Conservation (phyloP, 495 filamentous ascomycete species). For the Astrothelium subdiscretum region DNA sequence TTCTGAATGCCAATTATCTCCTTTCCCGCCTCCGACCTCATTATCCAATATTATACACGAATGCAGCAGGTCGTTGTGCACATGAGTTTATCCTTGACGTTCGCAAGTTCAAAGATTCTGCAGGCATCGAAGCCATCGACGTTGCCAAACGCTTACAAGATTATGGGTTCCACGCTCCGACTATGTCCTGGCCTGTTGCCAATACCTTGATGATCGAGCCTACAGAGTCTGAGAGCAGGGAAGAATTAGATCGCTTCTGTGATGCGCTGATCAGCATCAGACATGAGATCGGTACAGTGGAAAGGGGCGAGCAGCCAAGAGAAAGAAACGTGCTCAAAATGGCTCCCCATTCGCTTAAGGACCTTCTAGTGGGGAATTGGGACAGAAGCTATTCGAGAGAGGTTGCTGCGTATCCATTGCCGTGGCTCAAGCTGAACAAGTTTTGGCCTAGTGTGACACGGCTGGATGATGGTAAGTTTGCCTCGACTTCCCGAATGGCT, state of each 20-base stretch:
- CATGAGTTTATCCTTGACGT: conserved; percentile 98
- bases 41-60: conserved; percentile 89
- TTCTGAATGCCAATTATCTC: conserved; percentile 97
- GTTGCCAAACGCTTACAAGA: conserved; percentile 96
- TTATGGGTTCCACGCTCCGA: conserved; percentile 96
- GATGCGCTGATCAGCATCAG: conserved; percentile 86
- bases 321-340: conserved; percentile 89
- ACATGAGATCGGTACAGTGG: conserved; percentile 72
- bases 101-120: conserved; percentile 69
- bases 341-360: conserved; percentile 77
- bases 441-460: conserved; percentile 91
- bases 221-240: conserved; percentile 87
- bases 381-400: conserved; percentile 66
- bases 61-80: conserved; percentile 74
- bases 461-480: conserved; percentile 58
- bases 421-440: conserved; percentile 88
- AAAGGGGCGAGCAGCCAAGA: conserved; percentile 64
- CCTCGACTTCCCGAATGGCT: not conserved
- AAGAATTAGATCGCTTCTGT: conserved; percentile 90
- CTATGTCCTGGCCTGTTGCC: conserved; percentile 94
- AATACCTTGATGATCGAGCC: conserved; percentile 99
- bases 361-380: conserved; percentile 67
- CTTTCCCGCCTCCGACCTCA: conserved; percentile 80
- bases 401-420: conserved; percentile 78
- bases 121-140: conserved; percentile 88